Evolutionary conservation across 345 rosid species (phyloP), one percentile per base, ranked within the genome.

Genomic region (Excoecaria cochinchinensis): DNA sequence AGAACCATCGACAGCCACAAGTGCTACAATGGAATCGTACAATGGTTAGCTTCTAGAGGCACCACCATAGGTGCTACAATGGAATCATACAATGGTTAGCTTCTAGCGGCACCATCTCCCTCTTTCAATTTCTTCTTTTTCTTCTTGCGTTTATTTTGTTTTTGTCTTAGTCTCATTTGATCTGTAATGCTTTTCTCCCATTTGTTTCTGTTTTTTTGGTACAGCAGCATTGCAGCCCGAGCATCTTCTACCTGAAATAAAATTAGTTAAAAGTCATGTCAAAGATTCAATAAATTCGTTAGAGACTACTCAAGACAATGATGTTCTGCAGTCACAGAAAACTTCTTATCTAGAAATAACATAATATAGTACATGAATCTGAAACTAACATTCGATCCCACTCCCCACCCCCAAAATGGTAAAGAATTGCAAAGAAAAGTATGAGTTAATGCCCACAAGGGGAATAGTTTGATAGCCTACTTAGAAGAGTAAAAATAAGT

Each of bases 211-310:
- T 84, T 79, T 82, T 82, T 91, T 80, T 84, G 81, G 78, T 93
- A 95, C 38, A 95, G 91, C 82, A 95, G 81, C 99, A 95, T 95
- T 0, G 97, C 92, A 24, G 97, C 98, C 47, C 97, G 82, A 16
- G 98, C 93, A 74, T 95, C 98, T 39, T 91, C 97, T 55, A 90
- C 67, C 98, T 90, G 89, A 68, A 73, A 60, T 73, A 66, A 42
- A 11, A 57, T 44, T 11, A 56, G 46, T 74, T 62, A 5, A 56
- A 53, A 51, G 16, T 53, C 21, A 15, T 15, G n/a, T 13, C 17
- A 4, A 25, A 55, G 5, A 14, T 24, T 21, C 39, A 3, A 3
- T 21, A 68, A 17, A 67, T 38, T 38, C 6, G 38, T 14, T 44
- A 10, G 10, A 44, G 48, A 17, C 11, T 36, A 46, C 56, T 38